Percentiles rank a stretch among this genome's conserved stretches.
Evolutionary conservation across 2,329 filamentous ascomycete genomes (phyloP).

Genomic region (Periconia sp.): DNA sequence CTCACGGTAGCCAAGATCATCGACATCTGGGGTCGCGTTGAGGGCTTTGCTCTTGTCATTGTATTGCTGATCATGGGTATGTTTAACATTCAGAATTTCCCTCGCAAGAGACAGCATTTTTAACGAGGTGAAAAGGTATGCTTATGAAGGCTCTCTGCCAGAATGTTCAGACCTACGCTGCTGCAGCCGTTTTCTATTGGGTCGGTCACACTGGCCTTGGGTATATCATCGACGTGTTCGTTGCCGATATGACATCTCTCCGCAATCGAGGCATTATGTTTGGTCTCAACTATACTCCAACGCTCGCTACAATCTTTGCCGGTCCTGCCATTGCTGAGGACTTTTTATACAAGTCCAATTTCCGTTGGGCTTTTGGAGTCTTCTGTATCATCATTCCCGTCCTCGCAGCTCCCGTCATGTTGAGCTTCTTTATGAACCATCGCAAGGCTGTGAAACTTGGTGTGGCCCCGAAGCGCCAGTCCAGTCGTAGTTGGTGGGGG

Average conservation of each 20-base stretch:
- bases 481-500: slow-evolving; percentile 55
- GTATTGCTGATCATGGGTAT: slow-evolving; percentile 40
- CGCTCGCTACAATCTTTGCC: slow-evolving; percentile 70
- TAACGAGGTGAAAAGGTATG: too few relatives aligned
- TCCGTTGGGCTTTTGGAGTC: slow-evolving; percentile 72
- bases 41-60: slow-evolving; percentile 43
- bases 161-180: slow-evolving; percentile 66
- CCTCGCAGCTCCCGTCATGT: slow-evolving; percentile 65
- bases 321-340: slow-evolving; percentile 63
- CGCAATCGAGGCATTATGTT: slow-evolving; percentile 69
- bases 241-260: slow-evolving; percentile 70
- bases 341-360: slow-evolving; percentile 62
- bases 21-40: slow-evolving; percentile 49
- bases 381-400: slow-evolving; percentile 70
- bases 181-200: slow-evolving; percentile 70
- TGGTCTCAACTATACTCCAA: slow-evolving; percentile 68
- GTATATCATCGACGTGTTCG: slow-evolving; percentile 68
- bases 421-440: slow-evolving; percentile 64
- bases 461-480: slow-evolving; percentile 50
- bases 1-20: slow-evolving; percentile 49
- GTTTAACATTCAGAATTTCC: too few relatives aligned
- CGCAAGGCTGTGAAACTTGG: slow-evolving; percentile 64
- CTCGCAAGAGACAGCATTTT: too few relatives aligned
- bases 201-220: slow-evolving; percentile 66
- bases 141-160: slow-evolving; percentile 72